A percentile compares a stretch with the other conserved stretches of the same genome.
phyloP scores from a whole-genome alignment of 352 stramenopile genomes.

The Phytopythium sindhum region DNA sequence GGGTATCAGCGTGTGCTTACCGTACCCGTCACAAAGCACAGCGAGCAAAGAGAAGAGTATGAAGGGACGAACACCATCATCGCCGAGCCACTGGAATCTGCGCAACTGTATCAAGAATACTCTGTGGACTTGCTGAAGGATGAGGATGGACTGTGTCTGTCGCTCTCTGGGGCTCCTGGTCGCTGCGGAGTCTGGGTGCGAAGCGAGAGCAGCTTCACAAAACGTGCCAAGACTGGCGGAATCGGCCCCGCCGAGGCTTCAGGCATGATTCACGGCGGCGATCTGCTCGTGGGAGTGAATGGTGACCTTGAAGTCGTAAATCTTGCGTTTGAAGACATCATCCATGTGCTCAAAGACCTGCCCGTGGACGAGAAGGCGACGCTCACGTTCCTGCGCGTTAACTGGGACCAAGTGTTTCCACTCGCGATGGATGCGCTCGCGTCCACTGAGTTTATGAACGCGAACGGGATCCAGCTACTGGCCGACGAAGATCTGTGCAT shows the following conservation, averaged over 20 bases:
- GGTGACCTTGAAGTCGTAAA: constrained; percentile 47
- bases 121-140: constrained; percentile 54
- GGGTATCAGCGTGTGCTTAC: constrained; percentile 39
- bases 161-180: constrained; percentile 63
- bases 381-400: constrained; percentile 57
- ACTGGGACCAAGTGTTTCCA: constrained; percentile 52
- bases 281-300: constrained; percentile 73
- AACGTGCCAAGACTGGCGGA: constrained; percentile 30
- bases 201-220: constrained; percentile 72
- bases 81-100: constrained; percentile 9
- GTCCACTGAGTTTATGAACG: constrained; percentile 40
- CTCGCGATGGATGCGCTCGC: constrained; percentile 49
- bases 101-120: constrained; percentile 43
- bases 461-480: constrained; percentile 41
- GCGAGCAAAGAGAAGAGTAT: constrained; percentile 13
- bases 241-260: constrained; percentile 62
- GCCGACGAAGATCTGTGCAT: constrained; percentile 67
- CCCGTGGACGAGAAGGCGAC: constrained; percentile 34
- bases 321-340: constrained; percentile 67
- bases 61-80: constrained; percentile 7
- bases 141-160: constrained; percentile 72
- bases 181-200: constrained; percentile 80
- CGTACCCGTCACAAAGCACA: constrained; percentile 20
- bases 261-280: constrained; percentile 51
- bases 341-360: constrained; percentile 57